Base-by-base conservation (phyloP, 164 flowering plant genomes). In the Paratinospora sagittata region DNA sequence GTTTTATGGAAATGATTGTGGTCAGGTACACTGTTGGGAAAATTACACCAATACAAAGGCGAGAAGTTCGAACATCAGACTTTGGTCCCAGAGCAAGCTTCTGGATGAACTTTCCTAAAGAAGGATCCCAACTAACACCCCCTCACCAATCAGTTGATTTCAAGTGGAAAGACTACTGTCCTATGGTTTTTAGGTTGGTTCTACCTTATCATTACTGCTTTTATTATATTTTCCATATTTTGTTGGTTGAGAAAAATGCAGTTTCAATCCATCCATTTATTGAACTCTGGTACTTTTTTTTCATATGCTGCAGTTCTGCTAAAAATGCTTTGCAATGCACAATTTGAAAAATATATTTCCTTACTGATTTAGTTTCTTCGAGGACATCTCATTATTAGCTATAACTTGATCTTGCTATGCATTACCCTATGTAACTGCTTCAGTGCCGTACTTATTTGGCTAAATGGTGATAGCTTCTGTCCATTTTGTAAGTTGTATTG, bases 101-200 rank as follows among this genome's bases (percentile, higher is more conserved):
- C 76, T 96, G 99, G 99, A 93, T 91, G 98, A 83, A 73, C 68
- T 96, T 96, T 74, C 99, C 99, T 1, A 88, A 78, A 81, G 96
- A 81, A 75, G 99, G 99, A 26, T 93, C 98, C 23, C 91, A 87
- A 75, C 76, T 90, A 77, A 96, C 99, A 37, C 99, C 99, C 30
- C 76, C 90, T 63, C 99, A 93, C 73, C 95, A 85, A 43, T 89
- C 97, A 0, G 97, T 86, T 27, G 99, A 85, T 78, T 96, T 96
- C 74, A 91, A 85, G 80, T 96, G 99, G 99, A 96, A 96, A 75
- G 97, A 91, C 67, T 93, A 93, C 58, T 96, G 99, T 77, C 98
- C 99, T 49, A 93, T 96, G 98, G 99, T 96, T 72, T 96, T 96
- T 86, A 93, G 98, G 99, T 96, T 75, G 52, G 83, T 74, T 26